A percentile compares a stretch with the other conserved stretches of the same genome.
These are phyloP conservation scores for Haplosporangium gracile DNA, from an alignment of 192 early-diverging fungal genomes.

Conservation along the genomic window DNA sequence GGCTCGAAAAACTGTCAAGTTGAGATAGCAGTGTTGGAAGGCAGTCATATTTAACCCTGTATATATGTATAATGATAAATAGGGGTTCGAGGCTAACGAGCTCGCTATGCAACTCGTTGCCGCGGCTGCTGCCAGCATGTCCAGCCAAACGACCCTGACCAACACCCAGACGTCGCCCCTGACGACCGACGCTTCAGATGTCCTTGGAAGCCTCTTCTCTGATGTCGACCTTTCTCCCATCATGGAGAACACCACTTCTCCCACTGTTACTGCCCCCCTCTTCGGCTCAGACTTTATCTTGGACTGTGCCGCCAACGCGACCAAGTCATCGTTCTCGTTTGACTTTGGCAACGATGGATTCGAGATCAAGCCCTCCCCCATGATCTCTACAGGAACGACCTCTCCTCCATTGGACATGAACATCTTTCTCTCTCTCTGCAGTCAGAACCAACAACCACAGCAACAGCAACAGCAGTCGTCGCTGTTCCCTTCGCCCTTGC, in stretches of 20 bases:
- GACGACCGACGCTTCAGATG: constrained; percentile 20
- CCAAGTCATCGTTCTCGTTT: constrained; percentile 18
- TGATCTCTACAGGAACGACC: constrained; percentile 19
- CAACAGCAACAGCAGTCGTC: neutral
- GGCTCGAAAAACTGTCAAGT: too few relatives aligned
- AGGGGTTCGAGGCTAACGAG: constrained; percentile 38
- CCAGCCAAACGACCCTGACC: constrained; percentile 16
- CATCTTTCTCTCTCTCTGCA: constrained; percentile 38
- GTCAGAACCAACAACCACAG: constrained; percentile 25
- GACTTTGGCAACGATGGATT: constrained; percentile 28
- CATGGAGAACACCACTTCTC: constrained; percentile 27
- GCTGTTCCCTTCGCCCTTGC: neutral
- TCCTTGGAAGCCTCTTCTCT: constrained; percentile 46
- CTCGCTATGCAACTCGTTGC: constrained; percentile 47
- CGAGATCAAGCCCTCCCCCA: constrained; percentile 5
- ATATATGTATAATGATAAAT: neutral
- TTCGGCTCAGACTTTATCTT: neutral
- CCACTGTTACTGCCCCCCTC: constrained; percentile 12
- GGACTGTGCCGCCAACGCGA: neutral
- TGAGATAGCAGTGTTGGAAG: neutral
- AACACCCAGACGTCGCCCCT: constrained; percentile 30
- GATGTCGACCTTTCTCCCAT: constrained; percentile 52
- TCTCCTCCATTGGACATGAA: constrained; percentile 39
- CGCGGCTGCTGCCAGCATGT: constrained; percentile 36
- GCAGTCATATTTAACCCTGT: neutral